Base-by-base conservation (phyloP, 2,329 filamentous ascomycete genomes). In the Penicillium sp. region DNA sequence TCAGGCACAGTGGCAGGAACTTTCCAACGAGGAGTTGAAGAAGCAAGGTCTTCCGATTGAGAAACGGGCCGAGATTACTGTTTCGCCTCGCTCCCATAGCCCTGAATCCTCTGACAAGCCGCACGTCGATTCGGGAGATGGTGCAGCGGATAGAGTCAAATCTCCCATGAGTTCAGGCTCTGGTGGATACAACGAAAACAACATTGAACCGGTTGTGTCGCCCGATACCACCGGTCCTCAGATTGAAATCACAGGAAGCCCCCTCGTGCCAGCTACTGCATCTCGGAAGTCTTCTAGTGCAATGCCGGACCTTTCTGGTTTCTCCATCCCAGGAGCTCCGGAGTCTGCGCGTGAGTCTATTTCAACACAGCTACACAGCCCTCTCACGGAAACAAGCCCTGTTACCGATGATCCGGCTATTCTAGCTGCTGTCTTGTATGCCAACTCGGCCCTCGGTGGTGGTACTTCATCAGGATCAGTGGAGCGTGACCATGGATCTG, bases 1-100 rank as follows among this genome's bases (percentile, higher is more conserved):
- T 74, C 90, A 89, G 73, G 76, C 77, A 2, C 81, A 88, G 6
- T 97, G 95, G 83, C 73, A 75, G 37, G 64, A 70, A 31, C 62
- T 76, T 35, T 69, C 72, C 42, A 71, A 73, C 15, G 49, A 67
- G 25, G 71, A 75, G 54, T 62, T 68, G 40, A 62, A 57, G 43
- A 72, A 68, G 49, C 65, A 69, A 46, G 62, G 62, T 8, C 49
- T 72, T 50, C 61, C 55, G 25, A 49, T 63, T 35, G 69, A 69
- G 35, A 51, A 59, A 15, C 58, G 58, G n/a, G 29, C 56, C 7
- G 67, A 71, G 43, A 64, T 58, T 6, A 60, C 67, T 15, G 57
- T 72, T 19, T 75, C 73, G 27, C 73, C 73, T 57, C 70, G 73
- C 40, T 73, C 73, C n/a, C 66, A 63, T 31, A 75, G 73, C 50